Conservation (phyloP, 768 basidiomycete genomes). For the Pisolithus orientalis region DNA sequence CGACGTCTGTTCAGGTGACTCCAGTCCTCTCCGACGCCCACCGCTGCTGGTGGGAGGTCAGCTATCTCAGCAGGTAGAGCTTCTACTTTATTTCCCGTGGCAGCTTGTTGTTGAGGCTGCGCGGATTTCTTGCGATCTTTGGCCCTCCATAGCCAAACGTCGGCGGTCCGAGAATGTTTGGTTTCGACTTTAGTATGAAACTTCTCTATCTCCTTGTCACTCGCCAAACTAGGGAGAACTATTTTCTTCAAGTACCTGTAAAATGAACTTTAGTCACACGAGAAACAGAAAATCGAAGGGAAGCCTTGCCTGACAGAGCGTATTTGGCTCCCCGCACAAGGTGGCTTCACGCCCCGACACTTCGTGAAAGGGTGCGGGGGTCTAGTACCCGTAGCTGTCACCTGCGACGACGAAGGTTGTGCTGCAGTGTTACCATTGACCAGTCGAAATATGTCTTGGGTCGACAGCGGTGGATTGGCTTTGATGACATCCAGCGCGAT, state of each 20-base stretch:
- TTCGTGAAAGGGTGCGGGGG: background rate
- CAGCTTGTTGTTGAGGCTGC: background rate
- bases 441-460: slow-evolving; percentile 22
- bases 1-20: slow-evolving; percentile 53
- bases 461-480: slow-evolving; percentile 17
- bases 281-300: background rate
- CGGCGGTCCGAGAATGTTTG: slow-evolving; percentile 17
- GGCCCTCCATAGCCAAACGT: slow-evolving; percentile 38
- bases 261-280: background rate
- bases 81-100: background rate
- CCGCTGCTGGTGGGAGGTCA: slow-evolving; percentile 19
- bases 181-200: slow-evolving; percentile 17
- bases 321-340: slow-evolving; percentile 41
- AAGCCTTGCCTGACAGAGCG: slow-evolving; percentile 46
- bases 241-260: slow-evolving; percentile 49
- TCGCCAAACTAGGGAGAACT: slow-evolving; percentile 43
- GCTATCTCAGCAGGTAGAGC: background rate
- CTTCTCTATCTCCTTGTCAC: slow-evolving; percentile 37
- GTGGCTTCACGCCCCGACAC: slow-evolving; percentile 20
- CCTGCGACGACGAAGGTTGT: background rate
- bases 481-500: slow-evolving; percentile 16
- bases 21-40: slow-evolving; percentile 38
- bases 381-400: slow-evolving; percentile 3
- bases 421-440: slow-evolving; percentile 2
- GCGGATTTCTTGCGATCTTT: slow-evolving; percentile 1